Evolutionary conservation across 129 eudicot species (phyloP), one percentile per base, ranked within the genome.

Genomic region (Smallanthus sonchifolius): DNA sequence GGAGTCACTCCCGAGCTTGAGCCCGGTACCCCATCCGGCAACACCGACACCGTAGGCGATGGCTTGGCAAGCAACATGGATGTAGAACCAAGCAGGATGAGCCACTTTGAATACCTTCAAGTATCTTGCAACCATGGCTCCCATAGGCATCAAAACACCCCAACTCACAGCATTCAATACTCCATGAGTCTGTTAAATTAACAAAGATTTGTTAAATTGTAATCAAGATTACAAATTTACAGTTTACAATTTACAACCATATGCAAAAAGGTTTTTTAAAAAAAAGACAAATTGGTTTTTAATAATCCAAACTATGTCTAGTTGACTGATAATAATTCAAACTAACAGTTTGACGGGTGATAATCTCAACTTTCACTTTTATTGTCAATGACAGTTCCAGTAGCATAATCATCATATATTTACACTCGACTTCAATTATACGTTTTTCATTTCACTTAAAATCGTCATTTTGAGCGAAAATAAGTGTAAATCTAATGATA

Each of bases 51-150:
- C 81, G 38, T 95, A 95, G 62, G 94, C 99, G 4, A 89, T 83
- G 0, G 77, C 70, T 79, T 95, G 99, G 77, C 89, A 83, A 0
- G 87, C 70, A 6, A 86, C 82, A 57, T 95, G 99, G 5, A 95
- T 61, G 90, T 95, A 95, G 76, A 95, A 95, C 99, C 99, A 95
- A 10, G 96, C 96, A 38, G 99, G 99, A 72, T 91, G 81, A 6
- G 94, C 97, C 43, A 86, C 51, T 72, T 88, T 86, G 76, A 95
- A 91, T 49, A 95, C 99, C 85, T 75, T 95, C 89, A 95, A 20
- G 72, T 95, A 91, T 76, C 99, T 82, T 17, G 99, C 99, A 49
- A 83, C 14, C 81, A 91, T 80, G n/a, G 94, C 96, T 2, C 99
- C 99, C 61, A 91, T 35, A 3, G 99, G 99, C 97, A 95, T 78